These are phyloP conservation scores for Pseudoneurospora amorphoporcata DNA, from an alignment of 495 filamentous ascomycete genomes.

Conservation along the genomic window DNA sequence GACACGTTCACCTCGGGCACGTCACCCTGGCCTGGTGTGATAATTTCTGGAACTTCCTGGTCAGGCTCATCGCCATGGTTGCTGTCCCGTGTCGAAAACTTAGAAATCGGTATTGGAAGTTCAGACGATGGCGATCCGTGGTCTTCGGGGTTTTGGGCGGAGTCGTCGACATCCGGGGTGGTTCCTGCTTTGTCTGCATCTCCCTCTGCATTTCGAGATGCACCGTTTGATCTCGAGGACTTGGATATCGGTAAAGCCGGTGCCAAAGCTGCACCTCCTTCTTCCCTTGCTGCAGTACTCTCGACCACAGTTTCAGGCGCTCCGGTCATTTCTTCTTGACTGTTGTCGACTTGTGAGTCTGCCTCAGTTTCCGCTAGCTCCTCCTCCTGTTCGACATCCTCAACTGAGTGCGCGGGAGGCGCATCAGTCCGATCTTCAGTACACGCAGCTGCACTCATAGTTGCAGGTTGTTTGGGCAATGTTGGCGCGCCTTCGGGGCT, in stretches of 20 bases:
- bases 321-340: not conserved
- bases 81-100: conserved; percentile 36
- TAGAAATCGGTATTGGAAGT: conserved; percentile 35
- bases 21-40: not conserved
- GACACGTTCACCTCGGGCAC: not conserved
- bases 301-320: not conserved
- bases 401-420: not conserved
- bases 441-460: not conserved
- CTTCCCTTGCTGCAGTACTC: not conserved
- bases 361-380: not conserved
- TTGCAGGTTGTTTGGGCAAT: not conserved
- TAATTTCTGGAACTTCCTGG: conserved; percentile 8
- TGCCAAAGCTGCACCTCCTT: not conserved
- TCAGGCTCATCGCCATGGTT: conserved; percentile 4
- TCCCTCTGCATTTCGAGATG: conserved; percentile 1
- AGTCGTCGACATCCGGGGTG: not conserved
- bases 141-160: not conserved
- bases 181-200: not conserved
- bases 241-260: conserved; percentile 17
- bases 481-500: not conserved
- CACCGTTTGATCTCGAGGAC: conserved; percentile 15
- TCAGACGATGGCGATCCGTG: conserved; percentile 7
- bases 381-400: not conserved
- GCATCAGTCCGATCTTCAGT: conserved; percentile 2
- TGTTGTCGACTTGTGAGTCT: not conserved